A percentile compares a stretch with the other conserved stretches of the same genome.
Conservation (phyloP, 257 asterid species). For the Primulina tabacum region DNA sequence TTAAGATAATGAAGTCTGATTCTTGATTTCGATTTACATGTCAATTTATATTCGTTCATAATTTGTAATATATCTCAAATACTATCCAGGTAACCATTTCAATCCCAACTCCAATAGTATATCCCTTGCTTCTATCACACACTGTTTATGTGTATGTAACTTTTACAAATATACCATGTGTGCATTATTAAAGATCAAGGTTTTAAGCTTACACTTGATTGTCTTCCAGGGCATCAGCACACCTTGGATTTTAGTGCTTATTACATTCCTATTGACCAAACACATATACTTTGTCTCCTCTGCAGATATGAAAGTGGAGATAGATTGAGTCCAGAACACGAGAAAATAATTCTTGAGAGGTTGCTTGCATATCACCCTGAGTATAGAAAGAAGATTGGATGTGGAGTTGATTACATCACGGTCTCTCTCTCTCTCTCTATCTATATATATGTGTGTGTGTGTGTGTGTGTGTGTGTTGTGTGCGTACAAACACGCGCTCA, state of each 20-base stretch:
- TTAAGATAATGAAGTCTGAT: background rate
- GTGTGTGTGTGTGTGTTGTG: no score
- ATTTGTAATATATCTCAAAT: background rate
- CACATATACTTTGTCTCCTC: conserved; percentile 7
- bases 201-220: background rate
- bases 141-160: conserved; percentile 2
- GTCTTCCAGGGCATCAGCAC: background rate
- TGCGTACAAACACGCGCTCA: no score
- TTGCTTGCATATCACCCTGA: conserved; percentile 57
- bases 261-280: conserved; percentile 4
- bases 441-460: no score
- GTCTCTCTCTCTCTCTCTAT: conserved; percentile 13
- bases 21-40: background rate
- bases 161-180: conserved; percentile 3
- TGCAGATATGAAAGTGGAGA: conserved; percentile 80
- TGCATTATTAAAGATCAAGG: background rate
- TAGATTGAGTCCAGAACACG: conserved; percentile 75
- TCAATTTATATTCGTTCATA: no score
- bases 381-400: conserved; percentile 42
- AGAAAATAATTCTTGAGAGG: conserved; percentile 69
- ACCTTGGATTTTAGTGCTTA: background rate
- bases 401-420: conserved; percentile 43
- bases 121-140: background rate
- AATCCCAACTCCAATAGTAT: background rate
- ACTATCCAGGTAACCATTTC: background rate